Evolutionary conservation across 805 yeast species (phyloP), one percentile per base, ranked within the genome.

Genomic region (Blastobotrys terrestris): DNA sequence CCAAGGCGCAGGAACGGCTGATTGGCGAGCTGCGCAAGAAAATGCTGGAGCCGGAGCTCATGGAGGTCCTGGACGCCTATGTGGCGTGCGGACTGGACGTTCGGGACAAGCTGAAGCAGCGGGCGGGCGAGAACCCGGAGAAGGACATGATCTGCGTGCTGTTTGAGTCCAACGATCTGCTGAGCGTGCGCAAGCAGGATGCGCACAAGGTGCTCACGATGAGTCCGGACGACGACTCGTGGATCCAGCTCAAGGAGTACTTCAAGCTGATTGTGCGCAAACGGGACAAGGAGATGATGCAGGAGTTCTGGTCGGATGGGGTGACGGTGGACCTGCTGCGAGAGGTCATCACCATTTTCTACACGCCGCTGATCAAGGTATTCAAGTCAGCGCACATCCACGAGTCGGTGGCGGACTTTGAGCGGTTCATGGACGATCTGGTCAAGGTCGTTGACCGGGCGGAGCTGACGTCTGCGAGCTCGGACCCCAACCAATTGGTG

Each of bases 231-330:
- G 65, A 56, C 3, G 63, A 64, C 3, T 59, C 62, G n/a, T 85
- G 77, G 60, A 69, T 80, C 5, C 74, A 76, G 55, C 63, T 86
- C 13, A 81, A 79, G 54, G 83, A 84, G 52, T 75, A 85, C 51
- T 79, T 85, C 68, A 83, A 78, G 55, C 68, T 85, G 15, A 77
- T 77, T 57, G 72, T 87, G 1, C 77, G 94, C 39, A 83, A 80
- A 53, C 78, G 81, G 39, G 99, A 92, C 63, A 90, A 88, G 64
- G 80, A 81, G 52, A 70, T 85, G 44, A 68, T 91, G 73, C 83
- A 82, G 60, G 83, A 84, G 62, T 65, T 91, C 44, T 88, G 96
- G 95, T 81, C 80, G 46, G 96, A 91, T 60, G 89, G 92, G 0
- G 87, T 86, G 58, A 71, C 95, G 46, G 83, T 90, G n/a, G 76